Evolutionary conservation across 768 basidiomycete genomes (phyloP), one percentile per base, ranked within the genome.

Genomic region (Candolleomyces aberdarensis): DNA sequence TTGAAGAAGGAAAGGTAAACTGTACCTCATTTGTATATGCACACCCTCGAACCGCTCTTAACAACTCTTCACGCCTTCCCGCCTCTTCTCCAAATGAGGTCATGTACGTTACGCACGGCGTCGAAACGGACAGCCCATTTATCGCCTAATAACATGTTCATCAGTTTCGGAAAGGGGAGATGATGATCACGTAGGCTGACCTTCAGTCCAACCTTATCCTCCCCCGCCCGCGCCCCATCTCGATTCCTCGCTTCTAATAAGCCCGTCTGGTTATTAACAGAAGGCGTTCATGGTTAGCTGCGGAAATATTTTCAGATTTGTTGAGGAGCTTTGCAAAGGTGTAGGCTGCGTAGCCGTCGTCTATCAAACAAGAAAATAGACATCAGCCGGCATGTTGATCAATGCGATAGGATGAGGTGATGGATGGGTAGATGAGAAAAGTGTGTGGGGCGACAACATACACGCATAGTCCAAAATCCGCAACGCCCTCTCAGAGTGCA

Each of bases 221-320:
- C 80, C 79, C 9, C 89, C 3, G 91, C 91, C 87, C 87, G 92
- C 10, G 77, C 72, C 0, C 91, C 91, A 66, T 83, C 79, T 13
- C 78, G 78, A 58, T 88, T 85, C 51, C 87, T 79, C 0, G 90
- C 91, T 67, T 93, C 90, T 88, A 94, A 92, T 68, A 93, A 93
- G 1, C 88, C 88, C 0, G 87, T 91, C 1, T 74, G 75, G 13
- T 76, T 59, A 65, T 93, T 94, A 76, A 82, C n/a, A 94, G 10
- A 88, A 85, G 9, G 76, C 78, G 2, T 71, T 70, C 69, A 82
- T 74, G 0, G 88, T 78, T 9, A 91, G 82, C 81, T 11, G 67
- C 55, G 0, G 69, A 71, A 3, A 85, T 75, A 20, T 86, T 80
- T 0, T 68, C 64, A 0, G 80, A 75, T 61, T 87, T 85, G 32